Evolutionary conservation across 2,329 filamentous ascomycete species (phyloP).

Genomic region (Aurifilum marmelostoma): DNA sequence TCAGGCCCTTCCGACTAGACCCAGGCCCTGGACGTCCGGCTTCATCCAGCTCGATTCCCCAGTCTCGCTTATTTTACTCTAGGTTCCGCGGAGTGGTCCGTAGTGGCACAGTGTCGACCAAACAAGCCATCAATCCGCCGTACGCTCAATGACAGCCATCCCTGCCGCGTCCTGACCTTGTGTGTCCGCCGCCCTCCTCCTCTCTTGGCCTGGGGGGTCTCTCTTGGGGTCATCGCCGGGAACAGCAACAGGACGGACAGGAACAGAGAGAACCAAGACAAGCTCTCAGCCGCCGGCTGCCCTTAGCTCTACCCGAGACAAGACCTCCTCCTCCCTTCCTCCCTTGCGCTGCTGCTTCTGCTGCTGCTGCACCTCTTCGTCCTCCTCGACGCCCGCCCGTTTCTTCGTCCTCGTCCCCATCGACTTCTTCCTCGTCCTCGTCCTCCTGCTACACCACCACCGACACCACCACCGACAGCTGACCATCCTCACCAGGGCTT

Average conservation of each 20-base stretch:
- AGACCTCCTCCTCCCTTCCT: neutral
- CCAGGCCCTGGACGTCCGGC: constrained; percentile 14
- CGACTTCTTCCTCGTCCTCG: neutral
- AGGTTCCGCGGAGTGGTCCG: neutral
- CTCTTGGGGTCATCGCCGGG: constrained; percentile 16
- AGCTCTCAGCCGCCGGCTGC: constrained; percentile 2
- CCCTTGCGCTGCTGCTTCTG: neutral
- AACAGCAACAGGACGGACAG: constrained; percentile 18
- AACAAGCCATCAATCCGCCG: neutral
- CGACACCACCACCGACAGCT: neutral
- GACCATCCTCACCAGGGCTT: neutral
- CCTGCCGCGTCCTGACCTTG: constrained; percentile 1
- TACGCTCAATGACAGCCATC: neutral
- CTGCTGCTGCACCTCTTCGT: neutral
- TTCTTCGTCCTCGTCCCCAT: neutral
- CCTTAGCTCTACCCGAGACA: constrained; percentile 4
- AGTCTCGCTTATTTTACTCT: constrained; percentile 12
- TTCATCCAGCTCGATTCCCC: constrained; percentile 8
- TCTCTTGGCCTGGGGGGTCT: neutral
- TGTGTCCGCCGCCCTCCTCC: constrained; percentile 1
- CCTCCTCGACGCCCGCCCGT: neutral
- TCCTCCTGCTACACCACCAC: neutral
- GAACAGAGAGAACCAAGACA: constrained; percentile 1
- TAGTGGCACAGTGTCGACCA: constrained; percentile 8
- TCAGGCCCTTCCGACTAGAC: constrained; percentile 3